Base-by-base conservation (phyloP, 495 filamentous ascomycete genomes). In the Xylaria palmicola region DNA sequence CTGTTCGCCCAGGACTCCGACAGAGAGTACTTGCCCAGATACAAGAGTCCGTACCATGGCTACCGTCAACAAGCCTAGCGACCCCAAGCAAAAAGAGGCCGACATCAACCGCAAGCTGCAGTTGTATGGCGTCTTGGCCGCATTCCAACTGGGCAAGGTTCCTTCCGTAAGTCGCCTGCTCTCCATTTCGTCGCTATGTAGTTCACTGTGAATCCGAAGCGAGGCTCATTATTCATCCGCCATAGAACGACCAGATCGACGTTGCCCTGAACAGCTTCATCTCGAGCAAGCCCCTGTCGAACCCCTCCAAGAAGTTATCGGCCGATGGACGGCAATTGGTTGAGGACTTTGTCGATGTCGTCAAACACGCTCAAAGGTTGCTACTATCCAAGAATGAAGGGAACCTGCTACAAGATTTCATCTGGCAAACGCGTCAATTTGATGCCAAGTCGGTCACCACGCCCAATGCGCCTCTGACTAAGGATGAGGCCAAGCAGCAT, bases 331-430 rank as follows among this genome's bases (percentile, higher is more conserved):
- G 83, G 64, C 74, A 75, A 17, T 85, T 98, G 1, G 86, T 97
- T 4, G 76, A 75, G 34, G 93, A 98, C 65, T 79, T 95, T 53
- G 83, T 84, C 30, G 81, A 91, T 62, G 91, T 97, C 45, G 90
- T 98, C 51, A 88, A 92, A 60, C 85, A 96, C 68, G 89, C 94
- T 13, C 97, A 97, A 77, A 72, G 86, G 36, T 79, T 98, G 12
- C 81, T 98, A n/a, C 80, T 98, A 34, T 89, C 86, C 73, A 98
- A 98, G 85, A 98, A 98, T 68, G 84, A 97, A 30, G 94, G 93
- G 63, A 90, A 98, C 66, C 76, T 97, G 26, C 75, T 98, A 9
- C 94, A 98, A 66, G 95, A 98, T 62, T 98, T 98, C 74, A 91
- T 97, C 78, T 98, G 88, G 88, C 87, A 95, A 67, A 91, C 93